Conservation (phyloP, 257 asterid species). For the Solanum appendiculatum region DNA sequence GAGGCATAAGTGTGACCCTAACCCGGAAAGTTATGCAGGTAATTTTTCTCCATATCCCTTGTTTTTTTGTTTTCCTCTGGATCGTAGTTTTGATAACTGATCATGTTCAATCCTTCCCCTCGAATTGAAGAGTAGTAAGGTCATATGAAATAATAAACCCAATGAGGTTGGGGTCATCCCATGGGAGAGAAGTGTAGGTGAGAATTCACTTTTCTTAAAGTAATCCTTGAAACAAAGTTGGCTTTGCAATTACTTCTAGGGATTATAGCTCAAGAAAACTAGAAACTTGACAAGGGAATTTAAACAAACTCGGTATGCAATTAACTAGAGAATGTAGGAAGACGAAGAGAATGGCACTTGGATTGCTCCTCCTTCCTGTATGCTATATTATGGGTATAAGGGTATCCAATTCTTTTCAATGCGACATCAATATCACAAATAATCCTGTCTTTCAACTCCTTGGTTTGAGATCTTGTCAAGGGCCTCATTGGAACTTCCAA, state of each 20-base stretch:
- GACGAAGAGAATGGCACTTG: background rate
- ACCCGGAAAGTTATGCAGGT: constrained; percentile 99
- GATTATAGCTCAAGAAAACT: background rate
- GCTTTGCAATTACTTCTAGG: background rate
- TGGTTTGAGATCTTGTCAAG: background rate
- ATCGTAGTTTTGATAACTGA: background rate
- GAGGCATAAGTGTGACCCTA: constrained; percentile 63
- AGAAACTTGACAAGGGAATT: background rate
- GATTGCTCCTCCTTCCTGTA: background rate
- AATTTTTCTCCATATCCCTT: background rate
- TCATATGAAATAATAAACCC: background rate
- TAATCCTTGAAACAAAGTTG: background rate
- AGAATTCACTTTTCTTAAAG: background rate
- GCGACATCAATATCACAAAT: background rate
- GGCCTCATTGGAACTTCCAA: background rate
- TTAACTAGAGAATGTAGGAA: background rate
- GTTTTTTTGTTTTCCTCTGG: background rate
- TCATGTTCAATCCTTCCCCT: background rate
- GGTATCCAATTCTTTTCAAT: background rate
- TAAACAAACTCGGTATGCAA: background rate
- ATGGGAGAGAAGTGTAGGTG: background rate
- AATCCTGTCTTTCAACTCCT: background rate
- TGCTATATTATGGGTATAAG: background rate
- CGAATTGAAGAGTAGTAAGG: background rate
- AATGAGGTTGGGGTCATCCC: background rate